phyloP scores from a whole-genome alignment of 345 rosid species.

The Hibiscus mutabilis region DNA sequence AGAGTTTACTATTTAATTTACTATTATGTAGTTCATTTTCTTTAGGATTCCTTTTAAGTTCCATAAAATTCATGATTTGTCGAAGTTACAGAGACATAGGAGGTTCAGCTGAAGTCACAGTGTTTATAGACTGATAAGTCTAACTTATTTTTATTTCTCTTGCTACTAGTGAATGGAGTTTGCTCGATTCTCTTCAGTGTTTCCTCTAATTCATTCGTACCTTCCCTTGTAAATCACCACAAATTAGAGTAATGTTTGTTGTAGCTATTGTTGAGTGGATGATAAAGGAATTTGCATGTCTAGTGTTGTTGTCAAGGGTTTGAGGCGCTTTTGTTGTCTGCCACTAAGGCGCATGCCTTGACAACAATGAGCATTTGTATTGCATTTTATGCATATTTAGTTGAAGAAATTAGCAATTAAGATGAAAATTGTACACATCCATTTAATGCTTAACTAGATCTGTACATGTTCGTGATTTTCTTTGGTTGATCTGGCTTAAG shows the following conservation, averaged over 20 bases:
- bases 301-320: too few relatives aligned
- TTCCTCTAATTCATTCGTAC: not conserved
- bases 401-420: too few relatives aligned
- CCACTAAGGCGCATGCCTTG: too few relatives aligned
- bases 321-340: too few relatives aligned
- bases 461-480: too few relatives aligned
- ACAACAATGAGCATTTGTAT: too few relatives aligned
- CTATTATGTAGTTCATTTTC: not conserved
- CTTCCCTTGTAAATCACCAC: not conserved
- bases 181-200: not conserved
- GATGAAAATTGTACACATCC: too few relatives aligned
- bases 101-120: conserved; percentile 5
- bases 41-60: not conserved
- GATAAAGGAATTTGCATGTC: not conserved
- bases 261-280: not conserved
- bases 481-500: too few relatives aligned
- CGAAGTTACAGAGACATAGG: not conserved
- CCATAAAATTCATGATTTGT: not conserved
- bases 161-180: not conserved
- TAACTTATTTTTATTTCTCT: not conserved
- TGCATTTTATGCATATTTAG: too few relatives aligned
- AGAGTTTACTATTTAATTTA: not conserved
- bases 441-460: too few relatives aligned
- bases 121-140: not conserved
- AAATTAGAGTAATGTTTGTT: not conserved